Percentiles rank a stretch among this genome's conserved stretches.
Evolutionary conservation across 352 stramenopile genomes (phyloP).

Genomic region (Pythium scleroteichum): DNA sequence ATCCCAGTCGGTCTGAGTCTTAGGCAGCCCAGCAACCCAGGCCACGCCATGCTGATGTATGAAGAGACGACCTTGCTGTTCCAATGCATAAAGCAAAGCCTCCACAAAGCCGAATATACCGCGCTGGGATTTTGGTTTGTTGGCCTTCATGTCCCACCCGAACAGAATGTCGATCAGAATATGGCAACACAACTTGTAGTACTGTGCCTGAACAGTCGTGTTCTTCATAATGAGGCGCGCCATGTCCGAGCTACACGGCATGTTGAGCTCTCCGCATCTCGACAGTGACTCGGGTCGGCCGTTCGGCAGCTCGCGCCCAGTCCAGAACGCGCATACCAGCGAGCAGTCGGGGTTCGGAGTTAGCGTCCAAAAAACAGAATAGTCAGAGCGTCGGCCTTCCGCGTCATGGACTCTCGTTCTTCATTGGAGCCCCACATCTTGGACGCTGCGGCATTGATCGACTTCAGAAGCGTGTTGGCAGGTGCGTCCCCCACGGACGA

Average conservation of each 20-base stretch:
- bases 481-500: background rate
- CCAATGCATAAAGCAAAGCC: conserved; percentile 25
- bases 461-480: background rate
- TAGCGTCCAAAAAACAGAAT: conserved; percentile 36
- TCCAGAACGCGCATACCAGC: conserved; percentile 30
- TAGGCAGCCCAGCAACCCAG: conserved; percentile 30
- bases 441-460: conserved; percentile 7
- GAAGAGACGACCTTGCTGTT: conserved; percentile 27
- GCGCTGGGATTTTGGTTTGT: conserved; percentile 24
- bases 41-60: conserved; percentile 30
- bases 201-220: conserved; percentile 19
- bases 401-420: conserved; percentile 19
- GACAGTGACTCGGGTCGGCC: conserved; percentile 4
- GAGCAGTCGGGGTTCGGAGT: conserved; percentile 33
- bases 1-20: conserved; percentile 29
- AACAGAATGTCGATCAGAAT: conserved; percentile 23
- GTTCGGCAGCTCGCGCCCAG: conserved; percentile 9
- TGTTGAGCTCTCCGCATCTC: conserved; percentile 14
- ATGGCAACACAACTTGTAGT: conserved; percentile 15
- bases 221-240: conserved; percentile 19
- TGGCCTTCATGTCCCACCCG: conserved; percentile 18
- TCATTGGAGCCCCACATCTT: conserved; percentile 38
- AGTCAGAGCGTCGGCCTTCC: conserved; percentile 25
- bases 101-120: conserved; percentile 29
- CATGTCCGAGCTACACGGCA: conserved; percentile 18